phyloP scores from a whole-genome alignment of 768 basidiomycete species.

The Saitozyma sp. region DNA sequence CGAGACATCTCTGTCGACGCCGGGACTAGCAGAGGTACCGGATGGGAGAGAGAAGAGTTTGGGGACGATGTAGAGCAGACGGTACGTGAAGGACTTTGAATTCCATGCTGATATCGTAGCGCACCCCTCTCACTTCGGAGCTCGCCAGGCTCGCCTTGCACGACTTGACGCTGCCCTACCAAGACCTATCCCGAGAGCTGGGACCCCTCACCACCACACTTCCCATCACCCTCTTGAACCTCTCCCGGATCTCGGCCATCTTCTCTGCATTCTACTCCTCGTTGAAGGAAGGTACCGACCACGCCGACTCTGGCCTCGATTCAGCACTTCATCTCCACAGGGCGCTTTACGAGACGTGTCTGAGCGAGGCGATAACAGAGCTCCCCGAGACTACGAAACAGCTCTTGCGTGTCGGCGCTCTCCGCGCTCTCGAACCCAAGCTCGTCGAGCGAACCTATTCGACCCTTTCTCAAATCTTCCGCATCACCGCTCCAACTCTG shows the following conservation, averaged over 20 bases:
- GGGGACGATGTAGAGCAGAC: constrained; percentile 38
- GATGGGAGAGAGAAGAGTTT: constrained; percentile 40
- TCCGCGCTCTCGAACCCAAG: constrained; percentile 42
- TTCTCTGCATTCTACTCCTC: constrained; percentile 40
- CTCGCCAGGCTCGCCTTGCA: constrained; percentile 48
- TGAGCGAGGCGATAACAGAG: constrained; percentile 34
- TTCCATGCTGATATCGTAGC: constrained; percentile 17
- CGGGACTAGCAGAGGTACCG: constrained; percentile 37
- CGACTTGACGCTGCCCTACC: constrained; percentile 50
- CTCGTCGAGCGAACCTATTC: constrained; percentile 50
- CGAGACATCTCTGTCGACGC: constrained; percentile 44
- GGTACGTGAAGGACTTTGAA: constrained; percentile 20
- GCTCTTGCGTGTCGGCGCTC: constrained; percentile 35
- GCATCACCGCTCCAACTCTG: constrained; percentile 33
- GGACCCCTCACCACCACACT: constrained; percentile 46
- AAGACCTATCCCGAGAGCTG: constrained; percentile 37
- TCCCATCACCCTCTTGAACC: constrained; percentile 50
- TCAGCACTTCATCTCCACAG: constrained; percentile 48
- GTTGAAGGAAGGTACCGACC: constrained; percentile 31
- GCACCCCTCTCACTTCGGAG: constrained; percentile 47
- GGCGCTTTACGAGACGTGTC: constrained; percentile 45
- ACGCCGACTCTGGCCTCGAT: constrained; percentile 43
- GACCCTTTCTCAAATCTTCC: constrained; percentile 46
- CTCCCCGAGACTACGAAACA: constrained; percentile 27
- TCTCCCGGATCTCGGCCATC: constrained; percentile 25